Base-by-base conservation (phyloP, 352 stramenopile genomes). In the Globisporangium canariense region DNA sequence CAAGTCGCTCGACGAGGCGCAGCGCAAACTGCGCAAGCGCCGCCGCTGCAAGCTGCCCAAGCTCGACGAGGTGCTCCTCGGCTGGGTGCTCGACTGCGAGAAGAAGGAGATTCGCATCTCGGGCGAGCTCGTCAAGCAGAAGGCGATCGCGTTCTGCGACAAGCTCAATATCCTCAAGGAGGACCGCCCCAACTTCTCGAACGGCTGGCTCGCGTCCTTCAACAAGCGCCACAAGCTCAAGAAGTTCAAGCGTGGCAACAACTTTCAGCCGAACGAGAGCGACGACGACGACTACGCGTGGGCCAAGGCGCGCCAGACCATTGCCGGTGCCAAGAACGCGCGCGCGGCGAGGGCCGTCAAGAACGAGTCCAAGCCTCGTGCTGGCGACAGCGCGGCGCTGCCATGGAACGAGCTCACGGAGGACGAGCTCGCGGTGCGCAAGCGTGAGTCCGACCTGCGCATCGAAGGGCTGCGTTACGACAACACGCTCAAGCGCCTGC, bases 121-220 rank as follows among this genome's bases (percentile, higher is more conserved):
- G 4, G 63, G 63, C n/a, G 63, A 66, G 52, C 61, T 66, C 61
- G 61, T 66, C 28, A 66, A 66, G 41, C 61, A 66, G 16, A 66
- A 66, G 22, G 61, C 61, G 16, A 20, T 61, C 28, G 52, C 61
- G 61, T 66, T 66, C 52, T 56, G 52, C 10, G 63, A 68, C 8
- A 68, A 61, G 51, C 61, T 66, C 52, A 55, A 55, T 4, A 66
- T 66, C 30, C n/a, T 45, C 8, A 41, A 45, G 36, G 63, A 58
- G 30, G 40, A 60, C 13, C 63, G 63, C 52, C 61, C 61, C 2
- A 61, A 36, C 38, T 94, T 93, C 65, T 94, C 86, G 8, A 94
- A 94, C 65, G 86, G 86, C 57, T 94, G 86, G 86, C 69, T 94
- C 52, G 83, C 82, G 56, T 90, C 79, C 13, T 95, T 95, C 65